These are phyloP conservation scores for Lodderomyces margitis DNA, from an alignment of 1,139 yeast genomes.

Conservation along the genomic window DNA sequence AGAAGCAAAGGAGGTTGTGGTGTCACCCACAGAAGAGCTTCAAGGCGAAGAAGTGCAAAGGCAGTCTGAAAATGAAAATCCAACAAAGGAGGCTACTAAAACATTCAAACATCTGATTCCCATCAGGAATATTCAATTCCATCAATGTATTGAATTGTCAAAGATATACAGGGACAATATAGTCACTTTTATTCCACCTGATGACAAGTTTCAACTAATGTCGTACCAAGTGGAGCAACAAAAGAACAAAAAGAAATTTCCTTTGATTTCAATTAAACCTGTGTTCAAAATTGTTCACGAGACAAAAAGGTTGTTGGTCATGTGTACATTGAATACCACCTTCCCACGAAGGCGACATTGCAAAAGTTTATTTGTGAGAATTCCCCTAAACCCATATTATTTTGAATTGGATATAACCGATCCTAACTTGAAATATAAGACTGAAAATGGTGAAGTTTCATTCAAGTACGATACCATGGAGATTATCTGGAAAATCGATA, in stretches of 20 bases:
- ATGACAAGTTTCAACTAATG: conserved; percentile 41
- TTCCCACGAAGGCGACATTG: conserved; percentile 38
- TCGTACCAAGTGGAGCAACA: conserved; percentile 44
- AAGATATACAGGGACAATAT: conserved; percentile 38
- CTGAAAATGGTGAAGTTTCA: conserved; percentile 42
- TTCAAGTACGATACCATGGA: conserved; percentile 48
- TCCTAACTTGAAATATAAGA: conserved; percentile 34
- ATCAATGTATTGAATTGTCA: conserved; percentile 44
- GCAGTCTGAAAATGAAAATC: neutral
- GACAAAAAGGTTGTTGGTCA: conserved; percentile 31
- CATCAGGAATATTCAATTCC: conserved; percentile 44
- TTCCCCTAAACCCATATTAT: conserved; percentile 38
- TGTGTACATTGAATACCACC: conserved; percentile 35
- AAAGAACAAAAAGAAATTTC: conserved; percentile 32
- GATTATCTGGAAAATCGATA: conserved; percentile 59
- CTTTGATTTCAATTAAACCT: conserved; percentile 40
- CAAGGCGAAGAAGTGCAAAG: neutral
- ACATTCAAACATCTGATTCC: conserved; percentile 24
- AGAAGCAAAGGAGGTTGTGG: conserved; percentile 3
- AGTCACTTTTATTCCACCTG: conserved; percentile 47
- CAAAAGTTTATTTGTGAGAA: conserved; percentile 27
- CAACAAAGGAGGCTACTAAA: neutral
- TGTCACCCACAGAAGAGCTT: neutral
- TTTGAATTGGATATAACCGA: conserved; percentile 36
- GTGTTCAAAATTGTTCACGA: conserved; percentile 25